phyloP scores from a whole-genome alignment of 306 rosid species.

The Glycine tomentella region DNA sequence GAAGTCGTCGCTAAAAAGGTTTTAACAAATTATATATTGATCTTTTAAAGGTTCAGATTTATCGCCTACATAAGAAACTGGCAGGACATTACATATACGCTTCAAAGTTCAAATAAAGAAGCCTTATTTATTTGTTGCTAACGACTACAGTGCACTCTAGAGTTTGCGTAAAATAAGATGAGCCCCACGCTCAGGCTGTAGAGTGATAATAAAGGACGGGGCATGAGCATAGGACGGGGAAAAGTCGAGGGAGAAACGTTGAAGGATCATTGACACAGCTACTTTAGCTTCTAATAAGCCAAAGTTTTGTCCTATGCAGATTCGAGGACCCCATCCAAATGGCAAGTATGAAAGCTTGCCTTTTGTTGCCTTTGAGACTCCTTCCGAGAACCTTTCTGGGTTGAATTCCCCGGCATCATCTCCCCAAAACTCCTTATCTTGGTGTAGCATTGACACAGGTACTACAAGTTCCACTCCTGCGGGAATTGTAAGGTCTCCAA shows the following conservation, averaged over 20 bases:
- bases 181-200: conserved; percentile 56
- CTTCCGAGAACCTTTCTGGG: conserved; percentile 50
- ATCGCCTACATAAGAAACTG: no score
- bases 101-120: conserved; percentile 1
- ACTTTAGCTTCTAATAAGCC: conserved; percentile 55
- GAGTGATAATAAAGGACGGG: conserved; percentile 53
- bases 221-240: conserved; percentile 52
- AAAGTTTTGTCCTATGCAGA: conserved; percentile 54
- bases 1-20: no score
- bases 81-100: no score
- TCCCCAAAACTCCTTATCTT: conserved; percentile 51
- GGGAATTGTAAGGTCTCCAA: conserved; percentile 52
- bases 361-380: conserved; percentile 53
- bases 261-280: conserved; percentile 50
- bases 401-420: conserved; percentile 51
- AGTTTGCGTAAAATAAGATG: conserved; percentile 49
- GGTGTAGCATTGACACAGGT: conserved; percentile 50
- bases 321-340: conserved; percentile 57
- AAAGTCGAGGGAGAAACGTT: conserved; percentile 40
- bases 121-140: conserved; percentile 31
- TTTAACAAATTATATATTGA: no score
- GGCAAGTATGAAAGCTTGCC: conserved; percentile 52
- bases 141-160: conserved; percentile 6
- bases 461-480: conserved; percentile 51
- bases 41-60: no score